Percentiles rank a stretch among this genome's conserved stretches.
These are phyloP conservation scores for Waltergamsia citrina DNA, from an alignment of 2,329 filamentous ascomycete genomes.

Conservation along the genomic window DNA sequence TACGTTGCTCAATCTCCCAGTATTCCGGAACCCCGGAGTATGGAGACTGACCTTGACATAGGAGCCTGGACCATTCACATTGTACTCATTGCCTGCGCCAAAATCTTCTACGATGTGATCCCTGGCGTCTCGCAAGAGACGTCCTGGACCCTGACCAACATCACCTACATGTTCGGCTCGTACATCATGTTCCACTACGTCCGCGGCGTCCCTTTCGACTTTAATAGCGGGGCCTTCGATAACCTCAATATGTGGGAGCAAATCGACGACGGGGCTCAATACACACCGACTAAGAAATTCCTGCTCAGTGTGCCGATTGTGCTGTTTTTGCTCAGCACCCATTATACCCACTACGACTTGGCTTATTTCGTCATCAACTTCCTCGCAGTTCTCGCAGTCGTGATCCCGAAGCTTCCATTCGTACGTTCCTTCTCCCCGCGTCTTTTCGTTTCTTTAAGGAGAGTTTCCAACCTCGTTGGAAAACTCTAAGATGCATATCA, in stretches of 20 bases:
- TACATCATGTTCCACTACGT: constrained; percentile 99
- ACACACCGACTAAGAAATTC: constrained; percentile 98
- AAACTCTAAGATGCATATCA: too few relatives aligned
- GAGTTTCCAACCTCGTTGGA: background rate
- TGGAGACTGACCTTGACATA: constrained; percentile 25
- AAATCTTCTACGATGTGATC: constrained; percentile 95
- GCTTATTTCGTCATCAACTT: constrained; percentile 98
- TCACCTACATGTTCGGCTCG: constrained; percentile 97
- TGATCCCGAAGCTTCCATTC: constrained; percentile 92
- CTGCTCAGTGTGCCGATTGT: constrained; percentile 88
- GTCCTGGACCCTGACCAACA: constrained; percentile 97
- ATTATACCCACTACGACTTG: constrained; percentile 97
- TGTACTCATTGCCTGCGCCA: constrained; percentile 81
- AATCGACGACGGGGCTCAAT: constrained; percentile 97
- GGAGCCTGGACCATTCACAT: constrained; percentile 98
- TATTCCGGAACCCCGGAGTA: background rate
- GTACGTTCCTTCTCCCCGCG: constrained; percentile 59
- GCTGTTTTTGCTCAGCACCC: constrained; percentile 91
- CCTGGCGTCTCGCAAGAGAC: constrained; percentile 95
- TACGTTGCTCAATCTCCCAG: constrained; percentile 26
- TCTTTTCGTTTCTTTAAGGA: too few relatives aligned
- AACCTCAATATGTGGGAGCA: constrained; percentile 99
- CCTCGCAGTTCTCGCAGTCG: constrained; percentile 79
- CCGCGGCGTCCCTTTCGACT: constrained; percentile 94
- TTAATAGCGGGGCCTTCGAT: constrained; percentile 97